These are phyloP conservation scores for Amoebophrya sp. DNA, from an alignment of 169 alveolate species.

Conservation along the genomic window DNA sequence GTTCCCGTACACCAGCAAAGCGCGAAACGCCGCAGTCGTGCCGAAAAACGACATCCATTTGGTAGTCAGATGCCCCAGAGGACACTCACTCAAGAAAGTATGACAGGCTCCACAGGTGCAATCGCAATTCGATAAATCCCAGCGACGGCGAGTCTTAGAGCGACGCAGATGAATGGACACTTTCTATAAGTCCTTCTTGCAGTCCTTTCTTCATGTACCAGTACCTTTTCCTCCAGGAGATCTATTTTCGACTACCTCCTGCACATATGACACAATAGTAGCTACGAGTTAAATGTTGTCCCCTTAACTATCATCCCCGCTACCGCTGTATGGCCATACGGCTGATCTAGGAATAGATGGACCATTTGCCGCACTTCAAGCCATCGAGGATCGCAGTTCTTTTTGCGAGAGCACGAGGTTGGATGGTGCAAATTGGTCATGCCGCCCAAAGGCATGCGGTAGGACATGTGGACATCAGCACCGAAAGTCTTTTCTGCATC, in stretches of 20 bases:
- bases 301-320: no score
- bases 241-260: no score
- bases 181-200: no score
- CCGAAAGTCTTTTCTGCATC: neutral
- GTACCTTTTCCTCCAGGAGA: no score
- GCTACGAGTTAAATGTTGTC: neutral
- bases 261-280: no score
- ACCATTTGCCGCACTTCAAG: conserved; percentile 5
- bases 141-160: no score
- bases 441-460: conserved; percentile 23
- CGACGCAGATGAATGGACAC: no score
- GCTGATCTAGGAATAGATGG: neutral
- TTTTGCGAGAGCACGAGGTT: neutral
- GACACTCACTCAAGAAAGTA: neutral
- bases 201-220: no score
- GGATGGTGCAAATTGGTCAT: conserved; percentile 1
- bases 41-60: conserved; percentile 12
- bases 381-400: neutral
- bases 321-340: no score
- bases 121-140: neutral
- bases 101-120: conserved; percentile 23
- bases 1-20: neutral
- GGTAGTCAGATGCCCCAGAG: neutral
- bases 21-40: neutral
- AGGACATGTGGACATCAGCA: neutral